Base-by-base conservation (phyloP, 768 basidiomycete genomes). In the Suillus plorans region DNA sequence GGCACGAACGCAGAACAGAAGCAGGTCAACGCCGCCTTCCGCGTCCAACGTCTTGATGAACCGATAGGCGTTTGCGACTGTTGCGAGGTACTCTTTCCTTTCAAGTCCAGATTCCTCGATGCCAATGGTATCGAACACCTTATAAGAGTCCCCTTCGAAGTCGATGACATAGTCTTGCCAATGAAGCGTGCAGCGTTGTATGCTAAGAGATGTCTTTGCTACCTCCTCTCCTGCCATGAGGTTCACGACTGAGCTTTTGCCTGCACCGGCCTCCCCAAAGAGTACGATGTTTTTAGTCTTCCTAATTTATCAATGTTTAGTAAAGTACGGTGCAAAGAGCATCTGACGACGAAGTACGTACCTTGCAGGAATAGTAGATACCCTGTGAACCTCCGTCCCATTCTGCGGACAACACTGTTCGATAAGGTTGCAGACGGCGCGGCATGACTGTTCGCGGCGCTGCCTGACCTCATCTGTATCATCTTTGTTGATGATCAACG, bases 1-100 rank as follows among this genome's bases (percentile, higher is more conserved):
- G 0, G 74, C 78, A 10, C 78, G 76, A 61, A 82, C 76, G 47
- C 77, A 77, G 65, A 76, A 82, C 16, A 82, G 56, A 4, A 83
- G 77, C 8, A 83, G 76, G 67, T 70, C 78, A 61, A 82, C 71
- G 1, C 82, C 81, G 0, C 71, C 77, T 25, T 68, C 66, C 20
- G 65, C 68, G 28, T 69, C 71, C 42, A 82, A 67, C 16, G 66
- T 67, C 31, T 70, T 69, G 57, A 83, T 73, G 28, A 84, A 76
- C 9, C 67, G 56, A 41, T 76, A 72, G 4, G 77, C 72, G 41
- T 78, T 71, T 39, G 69, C 71, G 49, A 78, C 71, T 22, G 74
- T 73, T 13, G 67, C 70, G n/a, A 74, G 65, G 53, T 69, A 72
- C 44, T 69, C 63, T 34, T 67, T 56, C 1, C 57, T 68, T 1